Conservation (phyloP, 441 rosid species). For the Adansonia grandidieri region DNA sequence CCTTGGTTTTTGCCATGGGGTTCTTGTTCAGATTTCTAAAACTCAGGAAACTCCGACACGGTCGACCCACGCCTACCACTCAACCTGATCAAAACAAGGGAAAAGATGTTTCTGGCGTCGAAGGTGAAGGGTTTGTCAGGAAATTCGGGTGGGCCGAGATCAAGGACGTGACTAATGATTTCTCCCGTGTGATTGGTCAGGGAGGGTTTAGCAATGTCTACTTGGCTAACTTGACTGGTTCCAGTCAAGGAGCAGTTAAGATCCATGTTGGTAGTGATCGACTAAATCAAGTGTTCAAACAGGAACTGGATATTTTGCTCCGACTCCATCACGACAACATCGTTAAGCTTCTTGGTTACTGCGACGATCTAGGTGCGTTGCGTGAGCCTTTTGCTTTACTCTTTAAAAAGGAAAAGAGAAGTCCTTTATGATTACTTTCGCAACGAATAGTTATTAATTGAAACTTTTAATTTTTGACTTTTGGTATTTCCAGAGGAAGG, state of each 20-base stretch:
- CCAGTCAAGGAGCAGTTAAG: constrained; percentile 61
- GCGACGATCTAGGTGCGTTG: constrained; percentile 58
- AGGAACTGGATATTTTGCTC: constrained; percentile 72
- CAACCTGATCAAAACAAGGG: constrained; percentile 17
- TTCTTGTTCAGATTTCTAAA: constrained; percentile 43
- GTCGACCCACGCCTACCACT: neutral
- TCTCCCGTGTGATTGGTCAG: constrained; percentile 58
- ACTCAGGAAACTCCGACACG: neutral
- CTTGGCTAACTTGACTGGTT: constrained; percentile 50
- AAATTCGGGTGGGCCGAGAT: constrained; percentile 62
- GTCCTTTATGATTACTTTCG: neutral
- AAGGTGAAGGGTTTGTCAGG: constrained; percentile 34
- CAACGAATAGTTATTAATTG: neutral
- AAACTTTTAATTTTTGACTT: too few species aligned
- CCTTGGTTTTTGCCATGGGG: constrained; percentile 44
- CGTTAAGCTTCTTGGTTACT: constrained; percentile 74
- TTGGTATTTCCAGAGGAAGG: constrained; percentile 51
- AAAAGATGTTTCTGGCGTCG: neutral
- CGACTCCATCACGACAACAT: constrained; percentile 66
- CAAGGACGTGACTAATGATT: constrained; percentile 49
- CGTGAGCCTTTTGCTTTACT: neutral
- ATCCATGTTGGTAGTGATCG: constrained; percentile 58
- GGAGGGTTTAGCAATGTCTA: constrained; percentile 85
- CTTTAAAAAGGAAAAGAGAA: neutral
- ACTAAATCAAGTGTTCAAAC: constrained; percentile 58